Evolutionary conservation across 768 basidiomycete species (phyloP), one percentile per base, ranked within the genome.

Genomic region (Rossbeevera mucosa): DNA sequence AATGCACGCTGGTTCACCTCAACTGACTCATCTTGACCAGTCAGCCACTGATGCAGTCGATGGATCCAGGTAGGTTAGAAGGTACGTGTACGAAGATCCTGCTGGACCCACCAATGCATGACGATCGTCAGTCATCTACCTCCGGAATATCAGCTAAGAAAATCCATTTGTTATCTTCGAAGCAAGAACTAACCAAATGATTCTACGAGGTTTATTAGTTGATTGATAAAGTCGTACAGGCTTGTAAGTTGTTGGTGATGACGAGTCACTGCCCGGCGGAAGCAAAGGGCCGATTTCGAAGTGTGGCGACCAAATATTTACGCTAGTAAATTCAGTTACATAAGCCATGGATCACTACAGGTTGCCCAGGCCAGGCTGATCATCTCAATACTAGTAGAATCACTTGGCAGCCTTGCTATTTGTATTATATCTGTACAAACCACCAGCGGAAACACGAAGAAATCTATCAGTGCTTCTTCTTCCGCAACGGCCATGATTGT

Each of bases 1-100:
- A 96, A 75, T n/a, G 93, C 94, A 18, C 94, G 81, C 66, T 95
- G 94, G 68, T 95, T 95, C 43, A 95, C 94, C 70, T 94, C 88
- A 0, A 94, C 86, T 0, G 85, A 80, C 62, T 90, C 88, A 61
- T 90, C 88, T 57, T 83, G 76, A 16, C 88, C 88, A n/a, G 61
- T 70, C 22, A 66, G 71, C 79, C 78, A 80, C 79, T 79, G 53
- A 44, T 26, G n/a, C 3, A 36, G 9, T 24, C 36, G 26, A n/a
- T 3, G 33, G 36, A 38, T 6, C 36, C 44, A 31, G 4, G 9
- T 8, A 1, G 2, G 38, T 53, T 18, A 54, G 38, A 38, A 44
- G 24, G 40, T 36, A 11, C 18, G 12, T 44, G 18, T 24, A 3
- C 1, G 16, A 7, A 5, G 21, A 4, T 16, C 7, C 25, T 36